Conservation (phyloP, 2,329 filamentous ascomycete species). For the Thyridium curvatum region DNA sequence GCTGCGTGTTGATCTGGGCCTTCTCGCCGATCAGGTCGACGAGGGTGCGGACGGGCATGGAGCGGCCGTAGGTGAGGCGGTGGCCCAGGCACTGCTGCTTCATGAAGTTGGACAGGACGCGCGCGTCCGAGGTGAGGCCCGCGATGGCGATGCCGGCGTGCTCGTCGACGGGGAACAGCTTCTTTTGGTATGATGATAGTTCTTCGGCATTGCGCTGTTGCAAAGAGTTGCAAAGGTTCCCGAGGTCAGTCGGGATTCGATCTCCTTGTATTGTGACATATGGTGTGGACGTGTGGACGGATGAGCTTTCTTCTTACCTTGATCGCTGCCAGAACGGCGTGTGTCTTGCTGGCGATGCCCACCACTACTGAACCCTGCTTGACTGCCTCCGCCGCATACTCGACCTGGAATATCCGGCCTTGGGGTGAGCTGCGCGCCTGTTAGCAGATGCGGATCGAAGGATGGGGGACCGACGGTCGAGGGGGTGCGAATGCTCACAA, state of each 20-base stretch:
- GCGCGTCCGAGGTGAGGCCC: slow-evolving; percentile 93
- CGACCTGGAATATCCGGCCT: slow-evolving; percentile 98
- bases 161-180: slow-evolving; percentile 93
- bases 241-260: too few species aligned
- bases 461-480: slow-evolving; percentile 6
- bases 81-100: slow-evolving; percentile 97
- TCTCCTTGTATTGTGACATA: too few species aligned
- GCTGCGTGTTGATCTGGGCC: slow-evolving; percentile 95
- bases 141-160: slow-evolving; percentile 91
- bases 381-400: slow-evolving; percentile 97
- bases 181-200: slow-evolving; percentile 99
- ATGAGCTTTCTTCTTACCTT: too few species aligned
- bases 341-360: slow-evolving; percentile 95
- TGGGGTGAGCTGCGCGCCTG: slow-evolving; percentile 73
- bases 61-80: slow-evolving; percentile 90
- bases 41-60: slow-evolving; percentile 84
- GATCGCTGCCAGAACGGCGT: slow-evolving; percentile 89
- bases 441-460: slow-evolving; percentile 18
- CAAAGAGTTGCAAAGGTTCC: too few species aligned
- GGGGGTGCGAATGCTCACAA: slow-evolving; percentile 59
- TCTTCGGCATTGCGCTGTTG: slow-evolving; percentile 97
- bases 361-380: slow-evolving; percentile 99
- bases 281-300: too few species aligned
- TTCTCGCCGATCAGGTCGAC: slow-evolving; percentile 91
- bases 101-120: slow-evolving; percentile 99